Evolutionary conservation across 2,329 filamentous ascomycete genomes (phyloP).

Genomic region (Daldinia eschscholtzii): DNA sequence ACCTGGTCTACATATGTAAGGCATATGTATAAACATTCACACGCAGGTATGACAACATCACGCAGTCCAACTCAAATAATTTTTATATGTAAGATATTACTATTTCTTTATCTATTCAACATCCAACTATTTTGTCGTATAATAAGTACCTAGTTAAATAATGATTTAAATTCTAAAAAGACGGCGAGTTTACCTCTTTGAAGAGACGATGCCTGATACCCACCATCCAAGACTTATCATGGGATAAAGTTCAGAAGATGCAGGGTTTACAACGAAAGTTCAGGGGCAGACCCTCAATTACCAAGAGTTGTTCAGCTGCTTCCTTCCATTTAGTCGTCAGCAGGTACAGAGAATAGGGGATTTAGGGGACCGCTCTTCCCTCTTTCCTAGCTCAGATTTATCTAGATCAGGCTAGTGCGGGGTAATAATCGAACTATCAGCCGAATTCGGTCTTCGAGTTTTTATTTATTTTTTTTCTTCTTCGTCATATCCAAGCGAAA

Average conservation of each 20-base stretch:
- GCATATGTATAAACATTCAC: not conserved
- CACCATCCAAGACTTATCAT: not conserved
- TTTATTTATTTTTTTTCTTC: constrained; percentile 27
- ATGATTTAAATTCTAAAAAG: too few relatives aligned
- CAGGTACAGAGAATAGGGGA: constrained; percentile 6
- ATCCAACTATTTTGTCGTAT: not conserved
- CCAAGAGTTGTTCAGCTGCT: constrained; percentile 7
- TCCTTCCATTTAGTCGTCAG: constrained; percentile 6
- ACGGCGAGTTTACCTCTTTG: too few relatives aligned
- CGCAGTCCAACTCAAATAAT: not conserved
- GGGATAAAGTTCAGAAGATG: not conserved
- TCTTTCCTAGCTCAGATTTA: constrained; percentile 13
- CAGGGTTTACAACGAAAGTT: constrained; percentile 4
- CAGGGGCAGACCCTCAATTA: not conserved
- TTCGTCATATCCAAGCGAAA: constrained; percentile 35
- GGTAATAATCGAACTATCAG: constrained; percentile 33
- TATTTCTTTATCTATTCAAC: not conserved
- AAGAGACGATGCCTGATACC: not conserved
- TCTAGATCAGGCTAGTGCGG: constrained; percentile 41
- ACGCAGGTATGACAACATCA: constrained; percentile 23
- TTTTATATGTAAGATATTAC: not conserved
- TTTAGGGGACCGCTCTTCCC: constrained; percentile 1
- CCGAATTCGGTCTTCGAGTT: constrained; percentile 40
- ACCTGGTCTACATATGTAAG: constrained; percentile 6
- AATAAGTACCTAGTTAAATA: too few relatives aligned